A percentile compares a stretch with the other conserved stretches of the same genome.
Conservation (phyloP, 148 eudicot species). For the Rhododendron williamsianum region DNA sequence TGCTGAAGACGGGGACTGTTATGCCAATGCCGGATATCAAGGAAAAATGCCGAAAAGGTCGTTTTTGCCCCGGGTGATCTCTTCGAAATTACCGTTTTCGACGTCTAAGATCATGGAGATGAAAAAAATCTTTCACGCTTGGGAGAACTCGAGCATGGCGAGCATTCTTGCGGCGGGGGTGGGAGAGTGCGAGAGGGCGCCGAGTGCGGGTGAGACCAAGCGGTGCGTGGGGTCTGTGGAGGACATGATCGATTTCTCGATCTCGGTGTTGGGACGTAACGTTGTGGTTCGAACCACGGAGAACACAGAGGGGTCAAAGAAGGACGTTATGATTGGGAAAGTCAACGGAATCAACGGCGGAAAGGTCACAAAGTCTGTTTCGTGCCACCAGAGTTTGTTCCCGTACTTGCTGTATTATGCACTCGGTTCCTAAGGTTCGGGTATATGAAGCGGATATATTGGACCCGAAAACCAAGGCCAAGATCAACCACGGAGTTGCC, state of each 20-base stretch:
- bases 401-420: constrained; percentile 50
- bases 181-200: constrained; percentile 45
- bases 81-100: constrained; percentile 39
- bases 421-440: constrained; percentile 52
- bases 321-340: constrained; percentile 37
- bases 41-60: constrained; percentile 52
- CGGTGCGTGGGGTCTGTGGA: constrained; percentile 46
- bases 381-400: constrained; percentile 51
- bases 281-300: constrained; percentile 39
- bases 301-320: constrained; percentile 31
- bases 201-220: constrained; percentile 43
- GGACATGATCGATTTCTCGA: constrained; percentile 52
- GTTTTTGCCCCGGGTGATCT: constrained; percentile 38
- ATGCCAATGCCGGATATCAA: constrained; percentile 58
- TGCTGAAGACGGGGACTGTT: constrained; percentile 28
- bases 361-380: constrained; percentile 15
- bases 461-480: constrained; percentile 32
- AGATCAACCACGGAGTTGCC: constrained; percentile 47
- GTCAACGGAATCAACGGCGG: constrained; percentile 45
- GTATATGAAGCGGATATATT: constrained; percentile 51
- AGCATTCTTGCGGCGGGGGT: constrained; percentile 30
- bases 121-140: constrained; percentile 35
- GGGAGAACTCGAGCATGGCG: constrained; percentile 47
- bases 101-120: constrained; percentile 17
- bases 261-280: constrained; percentile 38